Percentiles rank a stretch among this genome's conserved stretches.
phyloP scores from a whole-genome alignment of 108 stramenopile species.

The Seminavis robusta region DNA sequence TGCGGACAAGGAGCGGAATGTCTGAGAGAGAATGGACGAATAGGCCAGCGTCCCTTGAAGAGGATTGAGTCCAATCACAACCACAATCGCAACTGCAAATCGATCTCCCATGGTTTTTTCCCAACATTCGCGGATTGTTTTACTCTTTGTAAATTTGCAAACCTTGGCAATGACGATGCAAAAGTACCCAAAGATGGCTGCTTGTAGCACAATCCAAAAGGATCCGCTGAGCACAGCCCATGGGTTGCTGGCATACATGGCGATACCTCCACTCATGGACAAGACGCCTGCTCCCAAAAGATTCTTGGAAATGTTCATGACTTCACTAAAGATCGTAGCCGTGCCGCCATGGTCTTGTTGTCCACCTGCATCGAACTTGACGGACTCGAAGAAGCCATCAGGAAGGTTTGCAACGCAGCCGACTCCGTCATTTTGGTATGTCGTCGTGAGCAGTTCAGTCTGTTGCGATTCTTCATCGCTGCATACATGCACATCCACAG shows the following conservation, averaged over 20 bases:
- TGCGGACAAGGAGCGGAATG: conserved; percentile 37
- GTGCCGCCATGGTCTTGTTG: too few species aligned
- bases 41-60: conserved; percentile 48
- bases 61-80: conserved; percentile 35
- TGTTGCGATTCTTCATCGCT: too few species aligned
- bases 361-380: too few species aligned
- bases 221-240: conserved; percentile 52
- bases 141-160: conserved; percentile 42
- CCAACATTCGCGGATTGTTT: conserved; percentile 81
- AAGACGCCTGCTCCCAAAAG: conserved; percentile 85
- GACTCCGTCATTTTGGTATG: too few species aligned
- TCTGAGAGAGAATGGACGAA: conserved; percentile 84
- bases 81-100: conserved; percentile 14
- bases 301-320: conserved; percentile 83
- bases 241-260: conserved; percentile 41
- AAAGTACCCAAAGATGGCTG: conserved; percentile 72
- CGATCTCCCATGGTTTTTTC: conserved; percentile 39
- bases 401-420: too few species aligned
- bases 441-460: too few species aligned
- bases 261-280: conserved; percentile 69
- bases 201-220: conserved; percentile 53
- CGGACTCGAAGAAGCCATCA: too few species aligned
- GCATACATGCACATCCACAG: too few species aligned
- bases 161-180: conserved; percentile 64
- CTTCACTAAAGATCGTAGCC: conserved; percentile 41